Conservation (phyloP, 2,329 filamentous ascomycete genomes). For the Fusarium circinatum region DNA sequence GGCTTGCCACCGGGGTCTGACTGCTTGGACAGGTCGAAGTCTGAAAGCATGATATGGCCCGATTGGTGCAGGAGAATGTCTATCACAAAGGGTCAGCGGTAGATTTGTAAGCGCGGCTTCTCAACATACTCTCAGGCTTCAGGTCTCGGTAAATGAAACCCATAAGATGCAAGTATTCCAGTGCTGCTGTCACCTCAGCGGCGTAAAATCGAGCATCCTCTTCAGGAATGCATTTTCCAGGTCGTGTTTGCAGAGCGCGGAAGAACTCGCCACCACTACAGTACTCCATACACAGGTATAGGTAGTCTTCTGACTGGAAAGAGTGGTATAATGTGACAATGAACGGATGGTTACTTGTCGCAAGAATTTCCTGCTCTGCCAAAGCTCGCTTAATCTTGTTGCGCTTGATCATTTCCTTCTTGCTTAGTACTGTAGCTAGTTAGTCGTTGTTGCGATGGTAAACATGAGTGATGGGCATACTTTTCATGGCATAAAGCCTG, state of each 20-base stretch:
- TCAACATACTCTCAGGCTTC: constrained; percentile 87
- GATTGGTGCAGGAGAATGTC: constrained; percentile 98
- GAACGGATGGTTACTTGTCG: constrained; percentile 98
- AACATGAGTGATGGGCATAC: constrained; percentile 59
- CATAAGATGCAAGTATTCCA: constrained; percentile 98
- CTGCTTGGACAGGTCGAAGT: constrained; percentile 98
- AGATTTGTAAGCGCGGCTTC: constrained; percentile 8
- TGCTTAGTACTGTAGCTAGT: constrained; percentile 82
- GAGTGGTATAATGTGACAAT: constrained; percentile 99
- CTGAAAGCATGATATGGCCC: constrained; percentile 99
- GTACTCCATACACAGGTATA: constrained; percentile 99
- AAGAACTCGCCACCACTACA: constrained; percentile 99
- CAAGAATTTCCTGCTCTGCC: constrained; percentile 96
- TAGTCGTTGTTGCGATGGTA: constrained; percentile 42
- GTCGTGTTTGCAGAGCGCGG: constrained; percentile 92
- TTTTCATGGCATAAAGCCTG: constrained; percentile 98
- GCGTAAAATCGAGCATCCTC: constrained; percentile 98
- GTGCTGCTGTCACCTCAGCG: constrained; percentile 93
- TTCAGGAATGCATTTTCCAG: constrained; percentile 96
- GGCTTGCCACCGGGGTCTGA: constrained; percentile 95
- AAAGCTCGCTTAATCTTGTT: constrained; percentile 99
- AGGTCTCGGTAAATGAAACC: constrained; percentile 98
- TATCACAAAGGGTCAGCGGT: constrained; percentile 50
- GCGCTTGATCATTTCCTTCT: constrained; percentile 99
- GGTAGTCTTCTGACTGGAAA: constrained; percentile 97